Evolutionary conservation across 495 filamentous ascomycete species (phyloP).

Genomic region (Penicillium ucsense): DNA sequence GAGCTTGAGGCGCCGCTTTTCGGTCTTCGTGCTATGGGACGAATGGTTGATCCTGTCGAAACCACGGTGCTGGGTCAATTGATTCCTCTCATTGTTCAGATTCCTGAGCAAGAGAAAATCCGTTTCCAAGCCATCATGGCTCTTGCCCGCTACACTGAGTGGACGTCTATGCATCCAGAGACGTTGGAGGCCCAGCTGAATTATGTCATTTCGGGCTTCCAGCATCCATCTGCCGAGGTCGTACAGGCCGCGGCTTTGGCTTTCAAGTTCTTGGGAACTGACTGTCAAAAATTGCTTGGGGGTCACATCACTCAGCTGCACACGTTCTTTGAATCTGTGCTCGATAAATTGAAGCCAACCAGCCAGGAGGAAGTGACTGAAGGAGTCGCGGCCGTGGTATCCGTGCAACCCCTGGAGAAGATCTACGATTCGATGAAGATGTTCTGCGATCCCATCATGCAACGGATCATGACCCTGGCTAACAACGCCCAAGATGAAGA

Average conservation of each 20-base stretch:
- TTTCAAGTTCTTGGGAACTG: slow-evolving; percentile 92
- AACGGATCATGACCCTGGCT: slow-evolving; percentile 75
- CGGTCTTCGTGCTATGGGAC: slow-evolving; percentile 90
- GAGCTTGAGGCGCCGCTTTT: slow-evolving; percentile 92
- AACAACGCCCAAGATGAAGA: slow-evolving; percentile 74
- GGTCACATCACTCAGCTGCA: slow-evolving; percentile 76
- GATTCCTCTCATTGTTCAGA: slow-evolving; percentile 84
- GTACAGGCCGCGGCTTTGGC: slow-evolving; percentile 84
- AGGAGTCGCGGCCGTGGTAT: slow-evolving; percentile 83
- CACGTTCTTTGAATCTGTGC: slow-evolving; percentile 77
- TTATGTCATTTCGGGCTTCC: slow-evolving; percentile 88
- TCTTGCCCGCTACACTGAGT: slow-evolving; percentile 91
- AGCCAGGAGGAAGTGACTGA: slow-evolving; percentile 96
- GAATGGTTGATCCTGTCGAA: slow-evolving; percentile 89
- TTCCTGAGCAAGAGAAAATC: slow-evolving; percentile 91
- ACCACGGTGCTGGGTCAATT: slow-evolving; percentile 76
- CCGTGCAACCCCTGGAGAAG: slow-evolving; percentile 70
- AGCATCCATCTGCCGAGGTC: slow-evolving; percentile 75
- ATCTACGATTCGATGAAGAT: slow-evolving; percentile 77
- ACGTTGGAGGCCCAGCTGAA: slow-evolving; percentile 84
- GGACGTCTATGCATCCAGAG: slow-evolving; percentile 89
- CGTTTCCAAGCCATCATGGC: slow-evolving; percentile 97
- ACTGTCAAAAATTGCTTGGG: slow-evolving; percentile 79
- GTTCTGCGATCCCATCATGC: slow-evolving; percentile 88
- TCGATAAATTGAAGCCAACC: slow-evolving; percentile 69